Evolutionary conservation across 1,284 basidiomycete genomes (phyloP), one percentile per base, ranked within the genome.

Genomic region (Apiotrichum domesticum): DNA sequence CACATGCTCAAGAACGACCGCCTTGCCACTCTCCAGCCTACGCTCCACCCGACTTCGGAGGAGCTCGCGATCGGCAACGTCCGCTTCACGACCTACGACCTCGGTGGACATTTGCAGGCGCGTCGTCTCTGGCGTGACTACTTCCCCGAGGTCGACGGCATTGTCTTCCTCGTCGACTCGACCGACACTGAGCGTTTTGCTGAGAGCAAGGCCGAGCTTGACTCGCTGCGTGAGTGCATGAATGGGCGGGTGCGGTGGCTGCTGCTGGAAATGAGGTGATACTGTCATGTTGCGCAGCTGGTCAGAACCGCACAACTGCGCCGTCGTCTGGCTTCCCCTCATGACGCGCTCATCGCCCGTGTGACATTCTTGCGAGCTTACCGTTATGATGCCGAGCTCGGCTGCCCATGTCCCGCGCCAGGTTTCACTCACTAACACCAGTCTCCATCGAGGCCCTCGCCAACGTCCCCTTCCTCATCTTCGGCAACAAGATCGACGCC

Each of bases 1-100:
- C 96, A 99, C 80, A 98, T 98, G 96, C 83, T 99, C 73, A 99
- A 99, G 84, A 99, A 98, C 73, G 96, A 98, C 81, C 85, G 96
- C 68, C 84, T 98, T 60, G 96, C 96, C 33, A 96, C 93, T 34
- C 82, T 99, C 66, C 96, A 98, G 79, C 96, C 96, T 39, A 99
- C 96, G 35, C 87, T 98, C 58, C 95, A 98, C 78, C 96, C 96
- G n/a, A 98, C 96, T 21, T 98, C 96, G 40, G 96, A 99, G 80
- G 96, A 98, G 78, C 85, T 99, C 56, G 93, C 96, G 29, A 98
- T 98, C 76, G 96, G 96, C 61, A 94, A 91, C 71, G 90, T 98
- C 72, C 98, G 97, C 77, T 99, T 99, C 81, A 98, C 93, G 33
- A 98, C 96, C 0, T 96, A 98, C 71, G 96, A 99, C 77, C 82